These are phyloP conservation scores for Gamarada debralockiae DNA, from an alignment of 495 filamentous ascomycete genomes.

Conservation along the genomic window DNA sequence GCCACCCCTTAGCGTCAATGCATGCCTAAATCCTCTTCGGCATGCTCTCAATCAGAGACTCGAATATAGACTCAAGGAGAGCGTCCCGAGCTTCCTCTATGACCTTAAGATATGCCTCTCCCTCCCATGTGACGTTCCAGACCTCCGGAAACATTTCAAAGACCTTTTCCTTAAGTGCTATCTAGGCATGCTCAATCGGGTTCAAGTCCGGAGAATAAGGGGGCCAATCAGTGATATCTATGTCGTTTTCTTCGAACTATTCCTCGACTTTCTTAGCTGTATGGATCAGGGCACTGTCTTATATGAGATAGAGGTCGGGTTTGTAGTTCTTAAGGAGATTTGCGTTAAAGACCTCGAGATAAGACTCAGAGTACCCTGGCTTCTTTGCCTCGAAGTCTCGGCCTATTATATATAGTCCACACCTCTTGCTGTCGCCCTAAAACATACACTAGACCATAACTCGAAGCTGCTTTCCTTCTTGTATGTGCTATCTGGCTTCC, in stretches of 20 bases:
- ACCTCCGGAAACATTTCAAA: constrained; percentile 16
- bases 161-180: constrained; percentile 15
- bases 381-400: too few relatives aligned
- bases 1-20: constrained; percentile 15
- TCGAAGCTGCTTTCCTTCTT: too few relatives aligned
- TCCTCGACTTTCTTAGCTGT: constrained; percentile 1
- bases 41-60: constrained; percentile 18
- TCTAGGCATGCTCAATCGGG: constrained; percentile 22
- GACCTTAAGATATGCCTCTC: too few relatives aligned
- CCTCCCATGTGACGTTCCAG: neutral
- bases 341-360: too few relatives aligned
- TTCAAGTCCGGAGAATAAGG: constrained; percentile 24
- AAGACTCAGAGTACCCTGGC: too few relatives aligned
- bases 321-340: neutral
- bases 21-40: constrained; percentile 3
- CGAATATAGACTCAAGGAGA: constrained; percentile 13
- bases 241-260: constrained; percentile 15
- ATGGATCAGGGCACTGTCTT: constrained; percentile 16
- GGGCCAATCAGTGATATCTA: constrained; percentile 17
- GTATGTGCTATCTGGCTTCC: too few relatives aligned
- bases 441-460: too few relatives aligned
- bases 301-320: constrained; percentile 10
- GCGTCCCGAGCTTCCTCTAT: constrained; percentile 15
- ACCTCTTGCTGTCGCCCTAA: too few relatives aligned
- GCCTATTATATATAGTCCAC: too few relatives aligned